Conservation (phyloP, 2,329 filamentous ascomycete species). For the Rhynchosporium graminicola region DNA sequence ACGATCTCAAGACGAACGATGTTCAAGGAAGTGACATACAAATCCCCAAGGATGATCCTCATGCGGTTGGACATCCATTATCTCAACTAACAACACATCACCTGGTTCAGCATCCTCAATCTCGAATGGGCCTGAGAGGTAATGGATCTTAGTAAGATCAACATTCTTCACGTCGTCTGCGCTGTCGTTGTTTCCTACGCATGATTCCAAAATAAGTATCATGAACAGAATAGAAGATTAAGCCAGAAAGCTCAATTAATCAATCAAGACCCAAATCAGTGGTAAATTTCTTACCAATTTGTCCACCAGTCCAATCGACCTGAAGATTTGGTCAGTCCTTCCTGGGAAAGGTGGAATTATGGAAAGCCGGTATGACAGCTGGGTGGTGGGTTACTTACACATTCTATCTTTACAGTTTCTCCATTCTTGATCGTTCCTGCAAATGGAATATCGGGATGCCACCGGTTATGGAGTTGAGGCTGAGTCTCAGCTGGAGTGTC, state of each 20-base stretch:
- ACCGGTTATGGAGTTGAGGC: conserved; percentile 75
- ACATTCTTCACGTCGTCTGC: conserved; percentile 87
- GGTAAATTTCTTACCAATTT: conserved; percentile 61
- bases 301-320: conserved; percentile 63
- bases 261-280: too few species aligned
- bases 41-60: conserved; percentile 88
- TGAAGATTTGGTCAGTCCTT: conserved; percentile 10
- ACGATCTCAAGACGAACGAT: neutral
- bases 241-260: neutral
- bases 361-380: too few species aligned
- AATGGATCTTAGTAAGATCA: conserved; percentile 82
- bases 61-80: conserved; percentile 89
- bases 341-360: too few species aligned
- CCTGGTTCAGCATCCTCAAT: conserved; percentile 82
- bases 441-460: conserved; percentile 87
- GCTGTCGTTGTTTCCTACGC: conserved; percentile 73
- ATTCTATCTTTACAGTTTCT: conserved; percentile 92
- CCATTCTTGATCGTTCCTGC: conserved; percentile 73
- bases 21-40: conserved; percentile 58
- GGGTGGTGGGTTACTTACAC: conserved; percentile 43
- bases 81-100: conserved; percentile 78
- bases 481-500: conserved; percentile 72
- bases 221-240: neutral
- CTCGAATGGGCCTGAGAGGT: conserved; percentile 86
- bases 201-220: neutral